Conservation (phyloP, 148 eudicot species). For the Rhododendron simsii region DNA sequence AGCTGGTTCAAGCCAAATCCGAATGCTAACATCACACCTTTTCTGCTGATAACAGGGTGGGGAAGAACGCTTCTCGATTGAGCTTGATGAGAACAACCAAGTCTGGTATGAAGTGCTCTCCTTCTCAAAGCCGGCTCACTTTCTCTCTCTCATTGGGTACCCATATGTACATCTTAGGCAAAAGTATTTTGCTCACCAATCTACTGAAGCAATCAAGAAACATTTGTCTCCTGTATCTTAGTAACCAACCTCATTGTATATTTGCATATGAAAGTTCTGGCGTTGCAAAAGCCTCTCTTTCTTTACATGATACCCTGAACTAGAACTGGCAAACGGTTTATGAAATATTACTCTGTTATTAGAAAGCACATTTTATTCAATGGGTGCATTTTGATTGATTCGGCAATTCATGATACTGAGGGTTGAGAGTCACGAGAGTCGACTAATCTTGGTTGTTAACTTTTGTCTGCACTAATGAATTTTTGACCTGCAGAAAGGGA, state of each 20-base stretch:
- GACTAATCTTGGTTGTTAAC: neutral
- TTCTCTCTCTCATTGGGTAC: slow-evolving; percentile 62
- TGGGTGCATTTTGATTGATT: neutral
- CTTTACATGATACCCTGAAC: neutral
- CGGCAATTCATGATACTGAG: neutral
- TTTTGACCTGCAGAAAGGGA: too few relatives aligned
- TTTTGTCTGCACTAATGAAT: neutral
- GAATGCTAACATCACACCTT: neutral
- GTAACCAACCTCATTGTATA: neutral
- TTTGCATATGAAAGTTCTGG: neutral
- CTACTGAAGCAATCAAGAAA: slow-evolving; percentile 56
- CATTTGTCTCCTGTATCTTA: slow-evolving; percentile 39
- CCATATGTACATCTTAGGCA: slow-evolving; percentile 83
- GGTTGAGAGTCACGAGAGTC: neutral
- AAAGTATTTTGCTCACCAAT: slow-evolving; percentile 63
- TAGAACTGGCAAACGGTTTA: neutral
- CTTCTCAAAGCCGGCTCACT: slow-evolving; percentile 79
- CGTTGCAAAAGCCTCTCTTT: neutral
- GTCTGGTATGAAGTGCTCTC: slow-evolving; percentile 97
- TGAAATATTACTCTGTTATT: neutral
- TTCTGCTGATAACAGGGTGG: slow-evolving; percentile 60
- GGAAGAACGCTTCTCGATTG: slow-evolving; percentile 84
- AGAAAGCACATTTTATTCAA: neutral
- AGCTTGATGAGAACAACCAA: slow-evolving; percentile 70
- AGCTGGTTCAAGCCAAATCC: neutral